Evolutionary conservation across 2,329 filamentous ascomycete genomes (phyloP).

Genomic region (Neophaeococcomyces mojaviensis): DNA sequence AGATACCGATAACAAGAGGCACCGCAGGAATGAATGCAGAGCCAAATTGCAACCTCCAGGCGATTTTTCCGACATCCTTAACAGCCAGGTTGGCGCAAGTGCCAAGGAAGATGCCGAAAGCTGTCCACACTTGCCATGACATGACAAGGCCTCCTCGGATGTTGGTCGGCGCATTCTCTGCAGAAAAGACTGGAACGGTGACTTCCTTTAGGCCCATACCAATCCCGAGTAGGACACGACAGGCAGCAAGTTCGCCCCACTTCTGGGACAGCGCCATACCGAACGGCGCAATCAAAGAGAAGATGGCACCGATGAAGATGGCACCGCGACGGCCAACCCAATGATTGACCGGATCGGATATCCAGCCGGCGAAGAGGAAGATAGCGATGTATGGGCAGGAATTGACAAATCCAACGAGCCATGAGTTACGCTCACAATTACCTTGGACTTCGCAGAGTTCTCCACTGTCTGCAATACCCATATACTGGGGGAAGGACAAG

Average conservation of each 20-base stretch:
- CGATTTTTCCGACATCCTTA: slow-evolving; percentile 49
- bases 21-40: slow-evolving; percentile 60
- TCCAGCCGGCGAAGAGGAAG: slow-evolving; percentile 9
- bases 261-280: slow-evolving; percentile 55
- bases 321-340: slow-evolving; percentile 53
- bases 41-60: slow-evolving; percentile 58
- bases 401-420: slow-evolving; percentile 62
- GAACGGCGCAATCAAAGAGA: slow-evolving; percentile 61
- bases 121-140: slow-evolving; percentile 50
- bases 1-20: slow-evolving; percentile 55
- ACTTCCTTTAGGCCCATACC: slow-evolving; percentile 33
- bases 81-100: slow-evolving; percentile 59
- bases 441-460: slow-evolving; percentile 19
- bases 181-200: slow-evolving; percentile 48
- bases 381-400: slow-evolving; percentile 48
- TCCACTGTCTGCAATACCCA: slow-evolving; percentile 36
- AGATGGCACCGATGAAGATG: slow-evolving; percentile 57
- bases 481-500: slow-evolving; percentile 42
- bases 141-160: slow-evolving; percentile 49
- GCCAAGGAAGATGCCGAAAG: slow-evolving; percentile 36
- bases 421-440: slow-evolving; percentile 41
- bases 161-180: slow-evolving; percentile 46
- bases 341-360: slow-evolving; percentile 51
- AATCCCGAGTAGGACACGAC: slow-evolving; percentile 43
- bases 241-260: slow-evolving; percentile 52